Evolutionary conservation across 23 red algal species (phyloP), one percentile per base, ranked within the genome.

Genomic region (Porphyridium purpureum): DNA sequence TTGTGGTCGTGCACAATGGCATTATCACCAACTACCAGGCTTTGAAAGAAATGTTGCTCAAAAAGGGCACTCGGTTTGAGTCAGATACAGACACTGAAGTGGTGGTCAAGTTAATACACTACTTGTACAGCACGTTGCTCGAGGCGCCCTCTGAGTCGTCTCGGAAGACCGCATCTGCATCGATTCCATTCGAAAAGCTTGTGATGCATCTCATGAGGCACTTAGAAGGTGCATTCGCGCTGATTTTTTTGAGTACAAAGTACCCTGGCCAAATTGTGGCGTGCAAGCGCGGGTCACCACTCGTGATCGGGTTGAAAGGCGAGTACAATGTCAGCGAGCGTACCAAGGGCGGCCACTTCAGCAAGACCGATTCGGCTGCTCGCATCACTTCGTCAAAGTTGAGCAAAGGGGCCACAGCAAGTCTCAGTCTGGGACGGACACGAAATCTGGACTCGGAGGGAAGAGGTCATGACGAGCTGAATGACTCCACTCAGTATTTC

Each of bases 1-100:
- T 95, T 49, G 60, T 95, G 4, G 88, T 95, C 6, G 88, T 95
- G 4, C 88, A 95, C 57, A 95, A 95, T 55, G 88, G 88, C 24
- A 95, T 95, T 29, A 80, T 95, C 58, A 95, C 88, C 23, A 95
- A 95, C 44, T 81, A 69, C 52, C 68, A 72, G 38, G 66, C 75
- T 14, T 52, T 92, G 34, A 73, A 75, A 57, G 66, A 74, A 47
- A 78, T 92, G 67, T 57, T 92, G 28, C 20, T 24, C 28, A 53
- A 62, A 25, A 65, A 73, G 17, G 65, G 66, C 31, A 69, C 55
- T 31, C 26, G 54, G 4, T 95, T 95, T 29, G 52, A 79, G 20
- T 75, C 78, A 22, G 79, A 95, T 1, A 95, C 88, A 4, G 88
- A 95, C 59, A 95, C 88, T 1, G 88, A 95, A 54, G 80, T 86